Base-by-base conservation (phyloP, 768 basidiomycete species). In the Suillus sp. region DNA sequence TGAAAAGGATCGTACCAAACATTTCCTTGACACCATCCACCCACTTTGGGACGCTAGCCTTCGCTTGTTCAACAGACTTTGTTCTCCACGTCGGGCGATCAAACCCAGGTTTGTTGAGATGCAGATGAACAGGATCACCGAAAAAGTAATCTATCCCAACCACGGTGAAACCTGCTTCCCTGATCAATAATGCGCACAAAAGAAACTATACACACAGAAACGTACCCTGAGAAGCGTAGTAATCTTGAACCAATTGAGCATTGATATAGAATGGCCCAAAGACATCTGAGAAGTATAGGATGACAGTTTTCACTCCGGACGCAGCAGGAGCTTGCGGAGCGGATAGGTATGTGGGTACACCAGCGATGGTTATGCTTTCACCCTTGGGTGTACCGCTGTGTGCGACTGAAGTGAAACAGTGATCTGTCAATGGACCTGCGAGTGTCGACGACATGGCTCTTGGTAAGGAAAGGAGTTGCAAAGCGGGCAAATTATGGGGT, bases 121-220 rank as follows among this genome's bases (percentile, higher is more conserved):
- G 79, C 1, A 67, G 60, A n/a, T 80, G 67, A 1, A 88, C 67
- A 13, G 82, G 77, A 60, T 88, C 84, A 8, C 87, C 86, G 57
- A 86, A 79, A 73, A 90, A 88, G 71, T 87, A 89, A 64, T 89
- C 88, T 47, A 83, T 72, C 2, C 85, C 86, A 5, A 88, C 71
- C 4, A 89, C 86, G 51, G 78, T 73, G 68, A 82, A 89, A 1
- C 87, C 87, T 88, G 56, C 27, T 11, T 6, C 16, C n/a, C 14
- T 38, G 9, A 34, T 47, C 45, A 13, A 14, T 8, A 20, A 2
- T 32, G 32, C 14, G 50, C 62, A 3, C 51, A 20, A 38, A 20
- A 18, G 37, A 16, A 27, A 2, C 48, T 27, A 42, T 6, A 22
- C 11, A 27, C n/a, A 4, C 32, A 13, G 40, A 27, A 14, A 59